Evolutionary conservation across 768 basidiomycete genomes (phyloP), one percentile per base, ranked within the genome.

Genomic region (Serendipita sp.): DNA sequence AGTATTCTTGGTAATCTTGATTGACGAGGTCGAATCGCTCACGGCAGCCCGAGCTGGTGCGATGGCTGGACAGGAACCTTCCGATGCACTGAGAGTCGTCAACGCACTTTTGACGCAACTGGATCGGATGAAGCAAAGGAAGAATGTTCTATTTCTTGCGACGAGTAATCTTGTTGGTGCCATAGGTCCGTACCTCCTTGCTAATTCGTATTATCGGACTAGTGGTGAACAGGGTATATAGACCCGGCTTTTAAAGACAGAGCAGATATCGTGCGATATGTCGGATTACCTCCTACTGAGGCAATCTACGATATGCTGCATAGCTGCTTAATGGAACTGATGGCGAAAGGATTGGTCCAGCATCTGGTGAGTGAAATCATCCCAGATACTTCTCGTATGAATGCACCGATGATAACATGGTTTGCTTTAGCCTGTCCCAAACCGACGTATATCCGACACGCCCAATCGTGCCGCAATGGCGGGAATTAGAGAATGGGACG

Each of bases 101-200:
- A 98, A 98, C 73, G 96, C 96, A 0, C 82, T 99, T 2, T 78
- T 99, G 7, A 98, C 96, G 0, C 95, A 98, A 75, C 80, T 99
- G 4, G 96, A 99, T 77, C 96, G 93, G 73, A 78, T 99, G 16
- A 92, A 89, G 72, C 87, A 91, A 68, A 82, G 84, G 60, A 95
- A 90, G 76, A 99, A 99, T 71, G 92, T 94, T 1, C 77, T 98
- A 28, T 86, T 99, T 28, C 89, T 99, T 86, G 86, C 96, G 3
- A 99, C 96, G 0, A 95, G 92, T 65, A 99, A 98, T 74, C 81
- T 99, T 3, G 85, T 86, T 0, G 88, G 91, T 70, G 92, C 96
- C 0, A 99, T 99, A 65, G 94, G 93, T 92, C 67, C 63, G 79
- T 68, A 28, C 2, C 3, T 44, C 51, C 34, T 28, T 3, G 24